These are phyloP conservation scores for Trametes hirsuta DNA, from an alignment of 1,284 basidiomycete genomes.

Conservation along the genomic window DNA sequence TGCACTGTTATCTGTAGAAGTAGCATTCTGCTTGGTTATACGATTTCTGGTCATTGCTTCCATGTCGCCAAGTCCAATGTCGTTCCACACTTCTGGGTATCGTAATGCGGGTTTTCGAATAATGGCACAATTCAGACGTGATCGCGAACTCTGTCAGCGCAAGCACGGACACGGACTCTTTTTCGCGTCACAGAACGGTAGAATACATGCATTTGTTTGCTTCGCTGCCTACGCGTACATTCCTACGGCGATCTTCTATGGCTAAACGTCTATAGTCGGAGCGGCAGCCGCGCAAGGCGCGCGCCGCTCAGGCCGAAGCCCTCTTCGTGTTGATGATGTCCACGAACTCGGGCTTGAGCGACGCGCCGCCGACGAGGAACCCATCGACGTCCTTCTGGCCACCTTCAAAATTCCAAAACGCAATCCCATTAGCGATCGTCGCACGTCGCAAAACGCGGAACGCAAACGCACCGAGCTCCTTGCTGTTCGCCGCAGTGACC, in stretches of 20 bases:
- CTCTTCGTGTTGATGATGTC: slow-evolving; percentile 84
- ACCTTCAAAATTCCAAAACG: slow-evolving; percentile 44
- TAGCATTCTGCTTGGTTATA: no score
- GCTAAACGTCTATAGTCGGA: not conserved
- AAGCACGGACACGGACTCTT: not conserved
- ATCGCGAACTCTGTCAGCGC: no score
- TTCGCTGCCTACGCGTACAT: slow-evolving; percentile 2
- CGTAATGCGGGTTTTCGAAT: no score
- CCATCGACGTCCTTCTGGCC: slow-evolving; percentile 89
- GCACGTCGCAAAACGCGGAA: not conserved
- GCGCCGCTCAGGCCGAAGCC: slow-evolving; percentile 23
- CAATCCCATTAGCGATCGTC: not conserved
- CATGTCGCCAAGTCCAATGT: no score
- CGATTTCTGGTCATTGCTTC: no score
- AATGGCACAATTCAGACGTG: no score
- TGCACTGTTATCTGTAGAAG: no score
- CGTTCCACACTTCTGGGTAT: no score
- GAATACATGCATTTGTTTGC: not conserved
- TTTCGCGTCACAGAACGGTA: not conserved
- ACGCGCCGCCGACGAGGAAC: slow-evolving; percentile 99
- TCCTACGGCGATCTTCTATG: not conserved
- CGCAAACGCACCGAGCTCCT: slow-evolving; percentile 68
- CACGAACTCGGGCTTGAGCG: slow-evolving; percentile 96
- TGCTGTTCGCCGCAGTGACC: slow-evolving; percentile 87
- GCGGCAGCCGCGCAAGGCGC: not conserved